A percentile compares a stretch with the other conserved stretches of the same genome.
phyloP scores from a whole-genome alignment of 306 rosid genomes.

The Lathyrus sativus region DNA sequence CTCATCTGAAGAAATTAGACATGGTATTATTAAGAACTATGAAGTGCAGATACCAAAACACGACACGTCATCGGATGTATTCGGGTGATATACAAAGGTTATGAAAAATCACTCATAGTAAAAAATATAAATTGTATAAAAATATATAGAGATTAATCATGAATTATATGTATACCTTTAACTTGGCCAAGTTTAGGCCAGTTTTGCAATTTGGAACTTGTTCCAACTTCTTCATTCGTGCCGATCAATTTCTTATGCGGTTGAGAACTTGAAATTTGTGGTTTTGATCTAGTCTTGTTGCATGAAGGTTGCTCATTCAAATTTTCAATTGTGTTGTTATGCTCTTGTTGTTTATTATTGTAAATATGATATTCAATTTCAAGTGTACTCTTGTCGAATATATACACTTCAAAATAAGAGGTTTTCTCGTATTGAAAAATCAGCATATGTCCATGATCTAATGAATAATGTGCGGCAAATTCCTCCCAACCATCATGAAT shows the following conservation, averaged over 20 bases:
- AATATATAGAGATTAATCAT: background rate
- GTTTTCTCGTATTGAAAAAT: background rate
- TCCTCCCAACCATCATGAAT: slow-evolving; percentile 29
- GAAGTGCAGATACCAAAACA: too few species aligned
- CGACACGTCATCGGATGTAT: too few species aligned
- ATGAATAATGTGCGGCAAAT: slow-evolving; percentile 15
- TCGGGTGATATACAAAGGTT: too few species aligned
- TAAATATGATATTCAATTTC: slow-evolving; percentile 1
- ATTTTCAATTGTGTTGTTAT: background rate
- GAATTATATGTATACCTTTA: background rate
- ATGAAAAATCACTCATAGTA: background rate
- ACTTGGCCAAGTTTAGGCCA: background rate
- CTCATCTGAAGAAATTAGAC: slow-evolving; percentile 5
- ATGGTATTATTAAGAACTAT: background rate
- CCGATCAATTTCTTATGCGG: background rate
- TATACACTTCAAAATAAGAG: background rate
- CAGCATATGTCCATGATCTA: background rate
- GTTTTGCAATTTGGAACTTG: slow-evolving; percentile 9
- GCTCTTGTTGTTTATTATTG: background rate
- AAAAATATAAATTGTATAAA: background rate
- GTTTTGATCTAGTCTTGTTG: background rate
- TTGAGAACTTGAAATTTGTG: background rate
- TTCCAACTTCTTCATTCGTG: background rate
- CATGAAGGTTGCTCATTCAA: background rate
- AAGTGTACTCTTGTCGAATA: slow-evolving; percentile 1